Evolutionary conservation across 2,329 filamentous ascomycete species (phyloP), one percentile per base, ranked within the genome.

Genomic region (Hymenoscyphus repandus): DNA sequence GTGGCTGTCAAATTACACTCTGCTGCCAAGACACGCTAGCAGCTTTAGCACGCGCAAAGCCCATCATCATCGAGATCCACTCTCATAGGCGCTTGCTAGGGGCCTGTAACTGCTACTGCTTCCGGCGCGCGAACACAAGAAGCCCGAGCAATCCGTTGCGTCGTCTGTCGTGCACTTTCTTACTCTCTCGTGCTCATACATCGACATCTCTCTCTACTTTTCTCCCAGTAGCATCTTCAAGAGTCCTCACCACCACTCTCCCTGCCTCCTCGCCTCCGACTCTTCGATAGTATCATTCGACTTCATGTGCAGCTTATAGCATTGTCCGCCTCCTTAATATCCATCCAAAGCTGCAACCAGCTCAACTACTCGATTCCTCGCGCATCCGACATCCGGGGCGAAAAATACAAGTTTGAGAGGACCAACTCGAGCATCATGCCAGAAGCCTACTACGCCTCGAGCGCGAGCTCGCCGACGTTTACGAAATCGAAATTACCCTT

Each of bases 401-500:
- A 45, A 40, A 17, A 41, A 18, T 34, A 22, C 46, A 13, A 5
- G 34, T 17, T 13, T 3, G 34, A 46, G 20, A 37, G 44, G 33
- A 46, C 17, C 18, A 45, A 40, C 41, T 45, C 47, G 11, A 40
- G 30, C 31, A 47, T 40, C 39, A 62, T 63, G 61, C 45, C 59
- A 17, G 60, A 65, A 41, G 36, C 43, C 27, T 57, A 55, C 42
- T 62, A 59, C 50, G 38, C 60, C 34, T 50, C 57, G 33, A 57
- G 32, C 17, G 46, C 42, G 45, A 39, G 41, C 9, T 59, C 64
- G 15, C 60, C 62, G 40, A 58, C 57, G 7, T 65, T 61, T 38
- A 57, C 59, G 41, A 66, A 65, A 51, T 44, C 63, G 30, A 66
- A 65, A 42, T 49, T 67, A 33, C 73, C 74, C 7, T 71, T 74